Conservation (phyloP, 106 monocot species). For the Xerophyta viscosa region DNA sequence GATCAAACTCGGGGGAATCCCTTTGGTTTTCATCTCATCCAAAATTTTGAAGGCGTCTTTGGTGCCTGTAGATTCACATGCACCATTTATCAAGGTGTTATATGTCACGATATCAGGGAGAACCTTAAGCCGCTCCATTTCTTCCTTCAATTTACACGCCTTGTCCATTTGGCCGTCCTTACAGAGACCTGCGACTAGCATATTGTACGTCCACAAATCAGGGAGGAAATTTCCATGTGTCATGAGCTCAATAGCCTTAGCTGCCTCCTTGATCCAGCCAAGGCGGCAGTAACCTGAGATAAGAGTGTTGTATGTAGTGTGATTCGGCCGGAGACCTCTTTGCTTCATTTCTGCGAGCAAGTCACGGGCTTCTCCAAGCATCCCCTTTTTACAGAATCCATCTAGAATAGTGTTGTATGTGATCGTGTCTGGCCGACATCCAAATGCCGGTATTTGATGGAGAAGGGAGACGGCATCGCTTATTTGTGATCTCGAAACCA, state of each 20-base stretch:
- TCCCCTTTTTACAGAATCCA: constrained; percentile 58
- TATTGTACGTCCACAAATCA: constrained; percentile 75
- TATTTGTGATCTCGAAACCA: constrained; percentile 30
- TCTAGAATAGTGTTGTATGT: constrained; percentile 78
- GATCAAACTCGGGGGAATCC: constrained; percentile 32
- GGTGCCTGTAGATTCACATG: constrained; percentile 38
- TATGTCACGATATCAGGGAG: constrained; percentile 69
- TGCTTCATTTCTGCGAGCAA: constrained; percentile 74
- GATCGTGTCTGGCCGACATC: constrained; percentile 46
- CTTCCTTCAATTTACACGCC: constrained; percentile 53
- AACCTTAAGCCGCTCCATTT: constrained; percentile 52
- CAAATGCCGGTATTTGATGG: constrained; percentile 36
- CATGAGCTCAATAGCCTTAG: constrained; percentile 62
- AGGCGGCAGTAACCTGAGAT: constrained; percentile 56
- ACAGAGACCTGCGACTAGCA: constrained; percentile 67
- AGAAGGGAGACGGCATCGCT: constrained; percentile 41
- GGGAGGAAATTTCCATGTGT: constrained; percentile 39
- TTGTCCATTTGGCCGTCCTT: constrained; percentile 60
- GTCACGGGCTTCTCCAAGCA: constrained; percentile 61
- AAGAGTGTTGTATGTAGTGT: constrained; percentile 73
- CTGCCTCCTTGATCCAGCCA: constrained; percentile 79
- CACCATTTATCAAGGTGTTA: constrained; percentile 69
- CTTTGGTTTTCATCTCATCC: constrained; percentile 61
- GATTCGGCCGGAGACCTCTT: constrained; percentile 31
- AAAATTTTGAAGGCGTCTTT: constrained; percentile 35